These are phyloP conservation scores for Aureobasidium namibiae DNA, from an alignment of 2,329 filamentous ascomycete genomes.

Conservation along the genomic window DNA sequence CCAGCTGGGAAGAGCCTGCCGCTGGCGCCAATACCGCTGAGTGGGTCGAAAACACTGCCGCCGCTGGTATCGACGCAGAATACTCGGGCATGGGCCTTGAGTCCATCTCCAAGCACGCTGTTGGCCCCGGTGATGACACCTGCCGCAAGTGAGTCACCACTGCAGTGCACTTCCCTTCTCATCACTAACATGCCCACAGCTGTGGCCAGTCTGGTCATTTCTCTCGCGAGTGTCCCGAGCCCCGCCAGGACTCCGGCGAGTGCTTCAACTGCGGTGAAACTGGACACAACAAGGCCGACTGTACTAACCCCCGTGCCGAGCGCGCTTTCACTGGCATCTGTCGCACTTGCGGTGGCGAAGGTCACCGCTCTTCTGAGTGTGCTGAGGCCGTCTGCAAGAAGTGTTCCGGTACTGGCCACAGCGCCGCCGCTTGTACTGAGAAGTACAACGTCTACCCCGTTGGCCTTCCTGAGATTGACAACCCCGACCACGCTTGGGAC, in stretches of 20 bases:
- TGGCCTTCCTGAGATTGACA: slow-evolving; percentile 28
- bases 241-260: slow-evolving; percentile 41
- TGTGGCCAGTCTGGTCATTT: slow-evolving; percentile 38
- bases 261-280: slow-evolving; percentile 55
- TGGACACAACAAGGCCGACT: slow-evolving; percentile 57
- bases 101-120: slow-evolving; percentile 7
- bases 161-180: not conserved
- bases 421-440: slow-evolving; percentile 47
- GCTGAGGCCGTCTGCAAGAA: slow-evolving; percentile 55
- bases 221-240: slow-evolving; percentile 23
- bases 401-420: slow-evolving; percentile 53
- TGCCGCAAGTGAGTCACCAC: slow-evolving; percentile 34
- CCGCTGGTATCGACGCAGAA: not conserved
- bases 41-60: not conserved
- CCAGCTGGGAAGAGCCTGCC: not conserved
- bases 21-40: not conserved
- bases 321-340: slow-evolving; percentile 50
- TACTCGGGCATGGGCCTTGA: not conserved
- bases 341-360: slow-evolving; percentile 46
- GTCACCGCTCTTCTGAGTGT: slow-evolving; percentile 55
- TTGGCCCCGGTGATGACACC: slow-evolving; percentile 17
- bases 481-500: slow-evolving; percentile 50
- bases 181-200: slow-evolving; percentile 28
- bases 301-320: slow-evolving; percentile 47
- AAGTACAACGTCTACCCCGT: slow-evolving; percentile 51